Base-by-base conservation (phyloP, 2,329 filamentous ascomycete species). In the Gliomastix tumulicola region DNA sequence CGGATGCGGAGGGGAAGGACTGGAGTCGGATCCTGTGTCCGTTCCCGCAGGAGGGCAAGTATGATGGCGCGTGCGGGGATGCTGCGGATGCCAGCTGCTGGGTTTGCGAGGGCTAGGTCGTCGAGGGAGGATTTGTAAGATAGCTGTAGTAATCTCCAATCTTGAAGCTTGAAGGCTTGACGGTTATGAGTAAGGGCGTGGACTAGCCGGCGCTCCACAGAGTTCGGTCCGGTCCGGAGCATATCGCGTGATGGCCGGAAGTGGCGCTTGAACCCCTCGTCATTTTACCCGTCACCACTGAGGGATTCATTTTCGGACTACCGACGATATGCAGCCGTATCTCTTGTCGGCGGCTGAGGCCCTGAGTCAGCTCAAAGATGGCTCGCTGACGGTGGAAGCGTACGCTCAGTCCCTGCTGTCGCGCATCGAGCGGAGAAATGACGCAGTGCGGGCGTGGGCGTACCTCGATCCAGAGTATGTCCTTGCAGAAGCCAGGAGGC, bases 381-480 rank as follows among this genome's bases (percentile, higher is more conserved):
- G 61, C 6, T 49, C 60, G 2, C 44, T 76, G 2, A 72, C 67
- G 1, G 62, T 75, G 2, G 65, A 71, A 41, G 49, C 63, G 13
- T 75, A 75, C 44, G 69, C 66, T 4, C 52, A 51, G 8, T 68
- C 70, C 0, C 53, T 76, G 0, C 59, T 76, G 2, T 36, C 47
- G 1, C 65, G 61, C 3, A 69, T 75, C 37, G 44, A 57, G 8
- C 40, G 55, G 4, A 57, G 71, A 2, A 65, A 75, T 38, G 41
- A 50, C 2, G 43, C 53, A 2, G 63, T 75, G 3, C 63, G 67
- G 39, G 71, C 71, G 6, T 75, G 72, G 72, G 68, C 60, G 0
- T 62, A 67, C 40, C 50, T 74, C 1, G 50, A 69, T 34, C 56
- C 57, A 1, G 54, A 60, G 0, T 46, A 57, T 12, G 63, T 77